Percentiles rank a stretch among this genome's conserved stretches.
These are phyloP conservation scores for Rhodotorula toruloides DNA, from an alignment of 768 basidiomycete species.

Conservation along the genomic window DNA sequence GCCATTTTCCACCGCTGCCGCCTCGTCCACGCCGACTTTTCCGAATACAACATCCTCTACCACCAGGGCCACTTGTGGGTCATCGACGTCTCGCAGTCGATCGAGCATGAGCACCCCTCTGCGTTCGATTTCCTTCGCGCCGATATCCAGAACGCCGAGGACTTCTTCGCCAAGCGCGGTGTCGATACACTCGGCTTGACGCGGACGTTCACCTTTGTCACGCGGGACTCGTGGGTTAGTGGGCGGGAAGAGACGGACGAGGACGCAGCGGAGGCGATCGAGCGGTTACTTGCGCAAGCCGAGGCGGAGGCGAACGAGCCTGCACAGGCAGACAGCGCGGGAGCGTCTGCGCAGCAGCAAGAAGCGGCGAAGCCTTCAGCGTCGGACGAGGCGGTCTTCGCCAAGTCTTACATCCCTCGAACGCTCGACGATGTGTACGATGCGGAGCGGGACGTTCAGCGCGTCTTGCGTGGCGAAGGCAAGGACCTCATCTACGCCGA, in stretches of 20 bases:
- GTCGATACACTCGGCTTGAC: slow-evolving; percentile 71
- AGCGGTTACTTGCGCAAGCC: slow-evolving; percentile 40
- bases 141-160: slow-evolving; percentile 87
- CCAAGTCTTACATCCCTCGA: slow-evolving; percentile 86
- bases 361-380: slow-evolving; percentile 38
- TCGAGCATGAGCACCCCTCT: slow-evolving; percentile 94
- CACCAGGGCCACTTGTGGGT: slow-evolving; percentile 67
- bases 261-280: slow-evolving; percentile 25
- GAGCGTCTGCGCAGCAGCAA: slow-evolving; percentile 6
- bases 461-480: slow-evolving; percentile 65
- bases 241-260: slow-evolving; percentile 31
- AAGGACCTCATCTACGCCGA: slow-evolving; percentile 76
- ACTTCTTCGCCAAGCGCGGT: slow-evolving; percentile 75
- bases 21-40: slow-evolving; percentile 94
- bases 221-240: slow-evolving; percentile 47
- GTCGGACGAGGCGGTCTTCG: slow-evolving; percentile 83
- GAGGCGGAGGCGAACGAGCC: slow-evolving; percentile 40
- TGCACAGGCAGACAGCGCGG: slow-evolving; percentile 25
- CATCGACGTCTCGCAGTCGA: slow-evolving; percentile 97
- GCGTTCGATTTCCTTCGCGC: slow-evolving; percentile 92
- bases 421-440: slow-evolving; percentile 87
- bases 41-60: slow-evolving; percentile 89
- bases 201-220: slow-evolving; percentile 83
- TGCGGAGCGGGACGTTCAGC: slow-evolving; percentile 84
- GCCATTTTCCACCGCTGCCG: slow-evolving; percentile 83